Conservation (phyloP, 2,329 filamentous ascomycete genomes). For the Fusarium scirpi region DNA sequence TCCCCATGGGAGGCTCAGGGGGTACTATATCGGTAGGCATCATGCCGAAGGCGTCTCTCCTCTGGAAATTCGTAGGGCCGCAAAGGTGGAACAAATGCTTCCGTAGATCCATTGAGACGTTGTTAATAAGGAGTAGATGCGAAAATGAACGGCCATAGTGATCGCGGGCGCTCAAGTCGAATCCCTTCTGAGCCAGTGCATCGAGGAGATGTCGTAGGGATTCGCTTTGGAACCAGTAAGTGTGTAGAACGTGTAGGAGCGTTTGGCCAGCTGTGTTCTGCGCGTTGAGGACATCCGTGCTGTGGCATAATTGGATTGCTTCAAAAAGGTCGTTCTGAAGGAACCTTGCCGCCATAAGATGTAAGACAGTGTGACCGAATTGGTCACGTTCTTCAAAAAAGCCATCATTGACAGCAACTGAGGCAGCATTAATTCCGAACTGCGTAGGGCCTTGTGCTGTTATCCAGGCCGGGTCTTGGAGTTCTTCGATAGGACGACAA, state of each 20-base stretch:
- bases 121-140: conserved; percentile 56
- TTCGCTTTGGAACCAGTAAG: conserved; percentile 50
- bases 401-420: not conserved
- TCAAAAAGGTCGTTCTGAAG: conserved; percentile 47
- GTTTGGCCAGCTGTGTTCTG: conserved; percentile 62
- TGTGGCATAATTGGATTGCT: conserved; percentile 39
- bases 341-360: conserved; percentile 58
- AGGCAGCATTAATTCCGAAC: conserved; percentile 30
- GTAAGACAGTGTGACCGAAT: conserved; percentile 63
- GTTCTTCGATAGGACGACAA: conserved; percentile 46
- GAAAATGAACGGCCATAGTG: conserved; percentile 66
- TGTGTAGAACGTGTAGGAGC: conserved; percentile 60
- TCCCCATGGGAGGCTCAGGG: conserved; percentile 9
- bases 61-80: conserved; percentile 49
- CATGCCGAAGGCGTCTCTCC: conserved; percentile 63
- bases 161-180: conserved; percentile 57
- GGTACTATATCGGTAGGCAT: conserved; percentile 36
- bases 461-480: conserved; percentile 49
- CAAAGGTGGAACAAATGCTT: conserved; percentile 45
- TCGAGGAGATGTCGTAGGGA: conserved; percentile 48
- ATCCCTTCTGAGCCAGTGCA: conserved; percentile 30
- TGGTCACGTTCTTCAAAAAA: conserved; percentile 50
- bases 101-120: conserved; percentile 51
- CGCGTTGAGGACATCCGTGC: conserved; percentile 39
- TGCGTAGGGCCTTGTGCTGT: conserved; percentile 42